phyloP scores from a whole-genome alignment of 2,329 filamentous ascomycete genomes.

The Colletotrichum sp. region DNA sequence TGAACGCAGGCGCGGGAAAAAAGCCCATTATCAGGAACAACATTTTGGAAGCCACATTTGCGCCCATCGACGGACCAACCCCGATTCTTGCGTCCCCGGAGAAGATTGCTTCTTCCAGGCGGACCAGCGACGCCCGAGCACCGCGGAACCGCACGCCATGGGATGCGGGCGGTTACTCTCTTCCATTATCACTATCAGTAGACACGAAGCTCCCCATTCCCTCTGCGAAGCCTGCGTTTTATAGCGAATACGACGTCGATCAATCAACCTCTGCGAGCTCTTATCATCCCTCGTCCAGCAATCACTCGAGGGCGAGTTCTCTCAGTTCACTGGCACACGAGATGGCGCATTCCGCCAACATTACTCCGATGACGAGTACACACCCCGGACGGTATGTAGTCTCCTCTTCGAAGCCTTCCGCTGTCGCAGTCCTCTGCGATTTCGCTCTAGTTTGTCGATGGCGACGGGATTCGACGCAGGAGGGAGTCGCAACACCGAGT shows the following conservation, averaged over 20 bases:
- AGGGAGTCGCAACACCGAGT: background rate
- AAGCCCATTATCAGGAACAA: constrained; percentile 18
- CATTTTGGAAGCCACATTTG: constrained; percentile 11
- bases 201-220: constrained; percentile 38
- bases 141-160: constrained; percentile 49
- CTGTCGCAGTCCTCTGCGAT: background rate
- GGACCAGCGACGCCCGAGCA: constrained; percentile 16
- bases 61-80: background rate
- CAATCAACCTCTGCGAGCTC: constrained; percentile 25
- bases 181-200: constrained; percentile 44
- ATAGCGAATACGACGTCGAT: constrained; percentile 26
- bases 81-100: constrained; percentile 10
- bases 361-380: constrained; percentile 26
- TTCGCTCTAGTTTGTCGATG: background rate
- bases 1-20: constrained; percentile 23
- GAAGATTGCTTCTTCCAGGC: constrained; percentile 19
- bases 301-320: constrained; percentile 35
- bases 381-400: constrained; percentile 29
- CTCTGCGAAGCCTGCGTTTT: constrained; percentile 22
- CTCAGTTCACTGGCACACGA: constrained; percentile 31
- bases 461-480: background rate
- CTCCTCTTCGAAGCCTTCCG: background rate
- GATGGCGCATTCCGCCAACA: constrained; percentile 22
- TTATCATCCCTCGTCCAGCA: constrained; percentile 26
- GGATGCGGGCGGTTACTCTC: constrained; percentile 55